Evolutionary conservation across 768 basidiomycete species (phyloP).

Genomic region (Kwoniella shandongensis): DNA sequence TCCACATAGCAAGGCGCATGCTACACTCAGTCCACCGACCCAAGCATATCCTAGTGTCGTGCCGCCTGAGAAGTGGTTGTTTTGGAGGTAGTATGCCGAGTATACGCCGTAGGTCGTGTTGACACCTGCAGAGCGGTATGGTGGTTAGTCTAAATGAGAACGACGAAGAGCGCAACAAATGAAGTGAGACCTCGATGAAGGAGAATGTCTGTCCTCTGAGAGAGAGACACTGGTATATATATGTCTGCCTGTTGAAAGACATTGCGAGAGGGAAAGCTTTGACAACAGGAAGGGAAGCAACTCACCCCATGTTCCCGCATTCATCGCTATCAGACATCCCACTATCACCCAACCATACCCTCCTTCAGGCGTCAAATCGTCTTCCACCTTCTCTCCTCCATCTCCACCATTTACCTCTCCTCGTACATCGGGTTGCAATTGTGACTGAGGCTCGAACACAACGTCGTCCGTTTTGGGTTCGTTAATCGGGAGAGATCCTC

Average conservation of each 20-base stretch:
- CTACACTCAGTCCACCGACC: constrained; percentile 41
- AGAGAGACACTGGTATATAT: too few species aligned
- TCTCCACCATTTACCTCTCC: neutral
- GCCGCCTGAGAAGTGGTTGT: constrained; percentile 38
- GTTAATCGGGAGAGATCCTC: too few species aligned
- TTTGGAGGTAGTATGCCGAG: constrained; percentile 30
- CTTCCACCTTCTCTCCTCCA: neutral
- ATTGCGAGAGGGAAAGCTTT: neutral
- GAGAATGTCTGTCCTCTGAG: neutral
- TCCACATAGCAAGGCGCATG: constrained; percentile 23
- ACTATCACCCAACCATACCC: constrained; percentile 55
- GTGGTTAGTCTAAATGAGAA: neutral
- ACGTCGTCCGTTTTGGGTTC: too few species aligned
- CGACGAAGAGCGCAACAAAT: neutral
- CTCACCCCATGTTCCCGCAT: constrained; percentile 47
- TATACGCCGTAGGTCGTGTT: constrained; percentile 50
- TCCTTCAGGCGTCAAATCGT: constrained; percentile 46
- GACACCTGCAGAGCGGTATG: constrained; percentile 23
- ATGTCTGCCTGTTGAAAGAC: too few species aligned
- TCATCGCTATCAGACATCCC: constrained; percentile 37
- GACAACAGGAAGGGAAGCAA: neutral
- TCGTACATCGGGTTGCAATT: neutral
- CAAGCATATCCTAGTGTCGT: constrained; percentile 38
- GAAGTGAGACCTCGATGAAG: too few species aligned
- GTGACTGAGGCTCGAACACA: neutral